Conservation (phyloP, 768 basidiomycete species). For the Termitomyces sp. region DNA sequence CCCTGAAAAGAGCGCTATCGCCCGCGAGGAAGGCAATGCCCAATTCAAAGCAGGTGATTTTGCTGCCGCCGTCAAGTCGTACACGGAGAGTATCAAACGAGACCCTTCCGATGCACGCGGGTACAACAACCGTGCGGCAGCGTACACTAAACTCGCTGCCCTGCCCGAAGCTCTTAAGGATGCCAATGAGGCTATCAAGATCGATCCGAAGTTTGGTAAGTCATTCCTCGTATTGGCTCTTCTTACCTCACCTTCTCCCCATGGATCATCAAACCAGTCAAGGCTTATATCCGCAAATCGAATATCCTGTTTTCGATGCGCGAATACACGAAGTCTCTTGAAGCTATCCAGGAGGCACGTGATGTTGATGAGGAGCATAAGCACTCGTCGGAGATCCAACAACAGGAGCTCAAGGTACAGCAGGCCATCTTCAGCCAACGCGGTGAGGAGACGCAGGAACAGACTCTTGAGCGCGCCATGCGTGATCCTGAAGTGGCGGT, state of each 20-base stretch:
- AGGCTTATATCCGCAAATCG: conserved; percentile 93
- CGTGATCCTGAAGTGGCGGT: conserved; percentile 94
- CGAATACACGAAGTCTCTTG: conserved; percentile 82
- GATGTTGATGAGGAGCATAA: conserved; percentile 78
- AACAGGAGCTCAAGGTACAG: conserved; percentile 75
- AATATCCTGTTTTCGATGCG: conserved; percentile 86
- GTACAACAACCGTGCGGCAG: conserved; percentile 98
- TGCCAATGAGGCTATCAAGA: conserved; percentile 86
- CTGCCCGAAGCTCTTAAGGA: conserved; percentile 96
- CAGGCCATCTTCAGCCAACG: conserved; percentile 76
- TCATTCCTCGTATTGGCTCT: neutral
- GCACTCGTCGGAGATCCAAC: conserved; percentile 78
- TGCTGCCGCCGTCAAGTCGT: conserved; percentile 84
- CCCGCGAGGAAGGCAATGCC: conserved; percentile 88
- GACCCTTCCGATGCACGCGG: conserved; percentile 85
- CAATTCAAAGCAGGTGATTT: conserved; percentile 93
- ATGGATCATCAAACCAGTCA: conserved; percentile 44
- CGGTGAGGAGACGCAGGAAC: conserved; percentile 82
- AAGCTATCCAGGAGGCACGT: conserved; percentile 71
- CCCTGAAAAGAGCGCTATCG: conserved; percentile 72
- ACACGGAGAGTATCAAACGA: conserved; percentile 96
- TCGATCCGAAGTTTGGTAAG: conserved; percentile 81
- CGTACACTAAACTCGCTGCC: conserved; percentile 92
- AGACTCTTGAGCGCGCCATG: conserved; percentile 92
- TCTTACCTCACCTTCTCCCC: neutral